Evolutionary conservation across 495 filamentous ascomycete species (phyloP).

Genomic region (Podospora tetraspora): DNA sequence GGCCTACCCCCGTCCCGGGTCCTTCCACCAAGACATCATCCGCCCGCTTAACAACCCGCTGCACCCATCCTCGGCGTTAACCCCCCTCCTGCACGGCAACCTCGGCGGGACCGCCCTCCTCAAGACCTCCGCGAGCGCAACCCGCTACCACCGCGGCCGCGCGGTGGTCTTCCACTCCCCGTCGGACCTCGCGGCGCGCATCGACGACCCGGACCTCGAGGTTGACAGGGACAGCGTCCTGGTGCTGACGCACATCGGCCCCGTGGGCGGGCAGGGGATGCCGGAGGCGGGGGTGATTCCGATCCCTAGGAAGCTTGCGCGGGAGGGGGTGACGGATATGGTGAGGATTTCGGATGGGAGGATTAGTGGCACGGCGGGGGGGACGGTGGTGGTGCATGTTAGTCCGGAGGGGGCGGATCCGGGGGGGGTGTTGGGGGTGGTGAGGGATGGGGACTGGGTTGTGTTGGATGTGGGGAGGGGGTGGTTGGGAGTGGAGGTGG

Average conservation of each 20-base stretch:
- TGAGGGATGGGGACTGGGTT: slow-evolving; percentile 55
- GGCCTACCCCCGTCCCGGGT: slow-evolving; percentile 41
- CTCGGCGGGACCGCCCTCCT: slow-evolving; percentile 53
- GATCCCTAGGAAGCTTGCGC: slow-evolving; percentile 57
- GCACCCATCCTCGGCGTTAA: no score
- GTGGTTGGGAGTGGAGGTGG: slow-evolving; percentile 43
- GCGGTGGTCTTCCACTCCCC: slow-evolving; percentile 57
- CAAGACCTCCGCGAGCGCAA: slow-evolving; percentile 59
- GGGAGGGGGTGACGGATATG: slow-evolving; percentile 59
- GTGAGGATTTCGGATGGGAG: slow-evolving; percentile 59
- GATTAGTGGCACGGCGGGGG: slow-evolving; percentile 65
- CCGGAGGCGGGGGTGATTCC: slow-evolving; percentile 62
- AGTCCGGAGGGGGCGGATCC: slow-evolving; percentile 57
- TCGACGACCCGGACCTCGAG: slow-evolving; percentile 51
- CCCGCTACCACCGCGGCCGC: slow-evolving; percentile 46
- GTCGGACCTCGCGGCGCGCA: slow-evolving; percentile 51
- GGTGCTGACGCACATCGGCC: slow-evolving; percentile 57
- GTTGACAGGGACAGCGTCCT: slow-evolving; percentile 46
- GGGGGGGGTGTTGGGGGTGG: slow-evolving; percentile 52
- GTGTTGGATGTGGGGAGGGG: slow-evolving; percentile 46
- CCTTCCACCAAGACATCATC: slow-evolving; percentile 46
- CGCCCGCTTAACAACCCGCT: slow-evolving; percentile 46
- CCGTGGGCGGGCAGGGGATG: slow-evolving; percentile 63
- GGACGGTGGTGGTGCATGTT: slow-evolving; percentile 63
- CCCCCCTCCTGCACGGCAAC: slow-evolving; percentile 49